Evolutionary conservation across 2,329 filamentous ascomycete species (phyloP), one percentile per base, ranked within the genome.

Genomic region (Diaporthe ilicicola): DNA sequence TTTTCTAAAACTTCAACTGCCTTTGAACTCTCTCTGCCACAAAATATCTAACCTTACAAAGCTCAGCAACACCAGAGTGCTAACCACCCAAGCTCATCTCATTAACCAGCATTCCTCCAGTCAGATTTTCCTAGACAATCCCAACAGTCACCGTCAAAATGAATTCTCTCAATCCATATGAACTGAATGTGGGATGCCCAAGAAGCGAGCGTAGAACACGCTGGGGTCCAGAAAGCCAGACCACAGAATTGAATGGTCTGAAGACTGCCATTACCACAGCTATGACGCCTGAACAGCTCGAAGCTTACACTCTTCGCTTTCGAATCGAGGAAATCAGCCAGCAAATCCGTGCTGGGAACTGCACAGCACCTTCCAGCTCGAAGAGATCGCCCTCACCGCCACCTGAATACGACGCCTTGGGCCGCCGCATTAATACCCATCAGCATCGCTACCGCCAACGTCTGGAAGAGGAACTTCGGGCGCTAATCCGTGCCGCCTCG

Each of bases 281-380:
- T 4, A 94, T 94, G 90, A 94, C 92, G 69, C 90, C 88, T 74
- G 92, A 94, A 82, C 92, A 94, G 83, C 86, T 94, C 73, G 92
- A 94, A 78, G 92, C 92, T 29, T 94, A 94, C 78, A 91, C 90
- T 42, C 83, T 92, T 74, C 91, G 94, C 81, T 82, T 94, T 79
- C 91, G 92, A 79, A 93, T 94, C 76, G 90, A 94, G 80, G 92
- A 94, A 81, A 94, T 94, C 78, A 93, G 90, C 77, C 91, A 94
- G 82, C 94, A 93, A 85, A 87, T 94, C 75, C 87, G 91, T 76
- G 93, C 93, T 81, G 92, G 93, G 82, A 91, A 94, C 85, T 90
- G 93, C 73, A 90, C 93, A 74, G 91, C 91, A 72, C 89, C 89
- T 76, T 90, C 93, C 82, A 90, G 89, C 76, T 90, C 93, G 77